These are phyloP conservation scores for Melampsora americana DNA, from an alignment of 1,284 basidiomycete species.

Conservation along the genomic window DNA sequence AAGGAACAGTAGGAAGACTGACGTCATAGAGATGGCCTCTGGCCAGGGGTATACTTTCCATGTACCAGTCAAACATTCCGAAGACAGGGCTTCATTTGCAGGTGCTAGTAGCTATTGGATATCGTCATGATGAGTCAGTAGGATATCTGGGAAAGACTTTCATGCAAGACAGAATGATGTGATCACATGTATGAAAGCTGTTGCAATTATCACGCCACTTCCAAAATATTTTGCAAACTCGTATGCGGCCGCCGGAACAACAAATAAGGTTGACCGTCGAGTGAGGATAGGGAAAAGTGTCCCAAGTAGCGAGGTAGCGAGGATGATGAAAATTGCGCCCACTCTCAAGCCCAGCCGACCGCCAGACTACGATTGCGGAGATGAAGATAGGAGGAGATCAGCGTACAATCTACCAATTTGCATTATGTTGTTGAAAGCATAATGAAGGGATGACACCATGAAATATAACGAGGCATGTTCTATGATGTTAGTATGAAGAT, in stretches of 20 bases:
- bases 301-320: conserved; percentile 30
- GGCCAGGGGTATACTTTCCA: conserved; percentile 67
- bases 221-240: conserved; percentile 40
- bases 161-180: background rate
- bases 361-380: conserved; percentile 7
- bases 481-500: no score
- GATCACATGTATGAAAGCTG: conserved; percentile 59
- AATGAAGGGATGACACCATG: no score
- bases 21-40: conserved; percentile 42
- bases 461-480: no score
- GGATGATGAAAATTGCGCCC: conserved; percentile 34
- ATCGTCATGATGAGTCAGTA: background rate
- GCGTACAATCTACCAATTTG: background rate
- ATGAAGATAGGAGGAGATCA: background rate
- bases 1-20: conserved; percentile 48
- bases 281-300: conserved; percentile 34
- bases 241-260: conserved; percentile 18
- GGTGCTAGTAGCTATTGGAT: conserved; percentile 62
- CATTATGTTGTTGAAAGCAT: background rate
- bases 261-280: conserved; percentile 5
- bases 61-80: conserved; percentile 66
- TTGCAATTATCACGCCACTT: conserved; percentile 65
- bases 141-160: background rate
- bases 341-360: conserved; percentile 21
- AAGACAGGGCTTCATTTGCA: conserved; percentile 68